Conservation (phyloP, 2,329 filamentous ascomycete species). For the Pseudogymnoascus sp. region DNA sequence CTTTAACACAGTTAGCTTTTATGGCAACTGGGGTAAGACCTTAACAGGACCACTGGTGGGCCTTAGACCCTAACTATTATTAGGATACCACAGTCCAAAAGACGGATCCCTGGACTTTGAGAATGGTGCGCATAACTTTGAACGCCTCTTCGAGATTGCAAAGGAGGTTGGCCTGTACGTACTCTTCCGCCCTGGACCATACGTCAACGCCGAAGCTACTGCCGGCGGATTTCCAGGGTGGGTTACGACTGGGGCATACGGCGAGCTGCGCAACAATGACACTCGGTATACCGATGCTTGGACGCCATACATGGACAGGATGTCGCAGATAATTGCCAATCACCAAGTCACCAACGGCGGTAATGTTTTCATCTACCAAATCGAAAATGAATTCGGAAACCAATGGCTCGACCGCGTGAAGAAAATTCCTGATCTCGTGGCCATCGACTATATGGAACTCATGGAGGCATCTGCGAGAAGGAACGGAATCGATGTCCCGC, state of each 20-base stretch:
- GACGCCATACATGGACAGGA: slow-evolving; percentile 45
- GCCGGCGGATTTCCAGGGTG: slow-evolving; percentile 56
- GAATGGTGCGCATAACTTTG: slow-evolving; percentile 47
- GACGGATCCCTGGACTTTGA: slow-evolving; percentile 42
- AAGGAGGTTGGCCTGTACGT: slow-evolving; percentile 48
- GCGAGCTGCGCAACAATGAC: slow-evolving; percentile 45
- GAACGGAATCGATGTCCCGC: slow-evolving; percentile 51
- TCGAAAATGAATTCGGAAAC: slow-evolving; percentile 48
- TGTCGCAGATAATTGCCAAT: slow-evolving; percentile 43
- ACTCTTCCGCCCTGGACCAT: slow-evolving; percentile 51
- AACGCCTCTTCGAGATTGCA: slow-evolving; percentile 44
- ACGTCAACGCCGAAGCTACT: slow-evolving; percentile 57
- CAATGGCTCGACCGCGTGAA: slow-evolving; percentile 37
- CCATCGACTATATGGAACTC: slow-evolving; percentile 49
- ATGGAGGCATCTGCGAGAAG: slow-evolving; percentile 46
- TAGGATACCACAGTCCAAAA: slow-evolving; percentile 40
- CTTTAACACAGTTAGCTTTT: slow-evolving; percentile 41
- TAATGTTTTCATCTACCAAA: slow-evolving; percentile 48
- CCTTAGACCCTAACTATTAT: background rate
- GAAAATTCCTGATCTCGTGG: slow-evolving; percentile 41
- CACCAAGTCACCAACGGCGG: slow-evolving; percentile 52
- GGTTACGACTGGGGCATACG: slow-evolving; percentile 54
- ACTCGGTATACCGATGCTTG: slow-evolving; percentile 45
- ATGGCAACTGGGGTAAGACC: slow-evolving; percentile 34
- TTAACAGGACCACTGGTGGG: background rate